Percentiles rank a stretch among this genome's conserved stretches.
Conservation (phyloP, 805 yeast genomes). For the Candida ovalis region DNA sequence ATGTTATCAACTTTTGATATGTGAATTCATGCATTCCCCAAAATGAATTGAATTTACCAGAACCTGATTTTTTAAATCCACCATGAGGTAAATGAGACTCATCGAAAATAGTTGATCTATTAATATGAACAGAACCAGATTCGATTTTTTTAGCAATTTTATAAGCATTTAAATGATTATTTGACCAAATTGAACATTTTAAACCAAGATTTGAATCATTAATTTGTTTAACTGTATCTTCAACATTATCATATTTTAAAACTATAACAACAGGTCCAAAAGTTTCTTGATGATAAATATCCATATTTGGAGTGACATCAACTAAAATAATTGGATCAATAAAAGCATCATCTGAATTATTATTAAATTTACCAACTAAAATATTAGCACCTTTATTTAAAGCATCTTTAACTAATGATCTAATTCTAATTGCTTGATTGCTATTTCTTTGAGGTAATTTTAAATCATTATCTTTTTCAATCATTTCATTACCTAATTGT, state of each 20-base stretch:
- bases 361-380: constrained; percentile 15
- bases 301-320: constrained; percentile 31
- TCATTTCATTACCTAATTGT: constrained; percentile 8
- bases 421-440: constrained; percentile 22
- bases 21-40: constrained; percentile 45
- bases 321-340: constrained; percentile 32
- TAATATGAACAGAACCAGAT: constrained; percentile 31
- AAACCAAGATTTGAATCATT: constrained; percentile 35
- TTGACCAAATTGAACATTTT: constrained; percentile 41
- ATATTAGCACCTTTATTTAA: constrained; percentile 35
- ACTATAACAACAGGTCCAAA: constrained; percentile 43
- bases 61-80: constrained; percentile 40
- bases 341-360: neutral
- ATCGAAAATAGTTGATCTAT: constrained; percentile 21
- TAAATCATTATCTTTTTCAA: constrained; percentile 13
- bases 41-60: constrained; percentile 39
- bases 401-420: constrained; percentile 34
- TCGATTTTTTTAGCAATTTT: constrained; percentile 33
- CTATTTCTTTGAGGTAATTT: constrained; percentile 30
- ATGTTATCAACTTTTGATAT: constrained; percentile 35
- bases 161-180: constrained; percentile 33
- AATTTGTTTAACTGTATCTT: constrained; percentile 21
- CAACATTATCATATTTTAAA: constrained; percentile 22
- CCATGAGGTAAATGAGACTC: constrained; percentile 40
- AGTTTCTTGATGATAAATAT: constrained; percentile 31